These are phyloP conservation scores for Penicillium sp. DNA, from an alignment of 2,329 filamentous ascomycete species.

Conservation along the genomic window DNA sequence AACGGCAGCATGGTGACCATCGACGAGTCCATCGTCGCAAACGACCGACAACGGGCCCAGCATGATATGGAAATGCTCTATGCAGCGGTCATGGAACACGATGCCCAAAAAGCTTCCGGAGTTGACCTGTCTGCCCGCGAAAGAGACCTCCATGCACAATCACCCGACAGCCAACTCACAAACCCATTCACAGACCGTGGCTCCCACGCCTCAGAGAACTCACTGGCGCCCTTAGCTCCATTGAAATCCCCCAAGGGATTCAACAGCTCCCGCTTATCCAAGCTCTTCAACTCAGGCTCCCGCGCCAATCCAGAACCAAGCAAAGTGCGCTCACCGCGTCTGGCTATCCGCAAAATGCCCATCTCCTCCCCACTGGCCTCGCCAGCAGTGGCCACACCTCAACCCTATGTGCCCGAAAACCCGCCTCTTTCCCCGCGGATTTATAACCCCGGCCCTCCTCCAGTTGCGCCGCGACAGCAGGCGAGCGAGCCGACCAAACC, in stretches of 20 bases:
- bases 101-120: constrained; percentile 44
- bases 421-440: constrained; percentile 50
- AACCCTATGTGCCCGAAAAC: constrained; percentile 43
- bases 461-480: constrained; percentile 39
- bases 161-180: constrained; percentile 21
- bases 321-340: constrained; percentile 38
- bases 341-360: constrained; percentile 46
- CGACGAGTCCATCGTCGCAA: constrained; percentile 65
- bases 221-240: constrained; percentile 6
- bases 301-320: constrained; percentile 33
- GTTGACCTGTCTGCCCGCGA: constrained; percentile 15
- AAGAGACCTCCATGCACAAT: constrained; percentile 14
- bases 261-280: constrained; percentile 31
- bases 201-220: constrained; percentile 21
- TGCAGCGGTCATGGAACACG: constrained; percentile 82
- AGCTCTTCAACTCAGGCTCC: constrained; percentile 35
- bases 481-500: constrained; percentile 7
- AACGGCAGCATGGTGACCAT: constrained; percentile 61
- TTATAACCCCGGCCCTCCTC: constrained; percentile 49
- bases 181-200: constrained; percentile 27
- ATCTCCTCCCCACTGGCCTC: constrained; percentile 50
- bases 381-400: constrained; percentile 36
- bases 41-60: constrained; percentile 66
- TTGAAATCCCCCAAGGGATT: constrained; percentile 21
- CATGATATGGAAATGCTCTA: constrained; percentile 84